Evolutionary conservation across 2,329 filamentous ascomycete species (phyloP).

Genomic region (Ophiostoma piceae): DNA sequence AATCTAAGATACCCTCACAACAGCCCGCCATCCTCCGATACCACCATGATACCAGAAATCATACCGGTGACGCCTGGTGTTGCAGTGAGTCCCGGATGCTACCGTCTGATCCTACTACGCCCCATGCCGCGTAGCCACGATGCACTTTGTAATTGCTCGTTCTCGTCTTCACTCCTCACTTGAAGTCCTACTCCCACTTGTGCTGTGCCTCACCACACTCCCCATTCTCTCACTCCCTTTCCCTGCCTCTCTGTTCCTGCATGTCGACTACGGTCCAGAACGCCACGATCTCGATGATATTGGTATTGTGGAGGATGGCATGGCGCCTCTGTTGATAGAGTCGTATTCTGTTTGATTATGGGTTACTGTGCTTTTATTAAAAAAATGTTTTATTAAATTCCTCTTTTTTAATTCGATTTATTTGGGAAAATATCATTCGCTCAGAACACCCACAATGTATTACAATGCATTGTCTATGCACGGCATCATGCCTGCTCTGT

Average conservation of each 20-base stretch:
- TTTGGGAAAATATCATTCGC: background rate
- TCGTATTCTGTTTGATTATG: background rate
- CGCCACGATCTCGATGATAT: background rate
- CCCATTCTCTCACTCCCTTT: background rate
- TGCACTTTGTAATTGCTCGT: background rate
- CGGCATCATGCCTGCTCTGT: background rate
- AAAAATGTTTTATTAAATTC: background rate
- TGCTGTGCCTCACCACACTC: background rate
- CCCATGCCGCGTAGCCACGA: background rate
- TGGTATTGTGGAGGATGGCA: background rate
- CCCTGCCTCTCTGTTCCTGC: background rate
- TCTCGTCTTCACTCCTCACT: background rate
- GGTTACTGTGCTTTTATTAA: background rate
- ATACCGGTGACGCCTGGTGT: background rate
- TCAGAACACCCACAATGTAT: background rate
- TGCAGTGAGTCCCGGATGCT: background rate
- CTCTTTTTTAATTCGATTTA: background rate
- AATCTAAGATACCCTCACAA: no score
- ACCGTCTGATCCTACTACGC: background rate
- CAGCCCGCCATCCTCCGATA: background rate
- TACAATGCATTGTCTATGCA: background rate
- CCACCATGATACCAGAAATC: background rate
- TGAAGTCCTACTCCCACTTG: no score
- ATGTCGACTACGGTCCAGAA: background rate
- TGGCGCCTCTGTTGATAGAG: background rate